Evolutionary conservation across 805 yeast genomes (phyloP).

Genomic region (Cyberlindnera amylophila): DNA sequence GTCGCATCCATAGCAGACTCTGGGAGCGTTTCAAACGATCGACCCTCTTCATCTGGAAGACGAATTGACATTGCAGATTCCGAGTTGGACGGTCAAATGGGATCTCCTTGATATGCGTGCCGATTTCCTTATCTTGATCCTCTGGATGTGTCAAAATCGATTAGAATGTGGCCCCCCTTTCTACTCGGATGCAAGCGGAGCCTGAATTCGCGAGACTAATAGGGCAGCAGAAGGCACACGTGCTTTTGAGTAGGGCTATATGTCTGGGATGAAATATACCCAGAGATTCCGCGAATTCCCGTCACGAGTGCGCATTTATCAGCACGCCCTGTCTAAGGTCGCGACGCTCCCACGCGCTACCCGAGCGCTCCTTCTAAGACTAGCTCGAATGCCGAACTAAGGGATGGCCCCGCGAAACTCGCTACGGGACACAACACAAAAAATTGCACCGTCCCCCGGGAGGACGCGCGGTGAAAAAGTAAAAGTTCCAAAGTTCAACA

Average conservation of each 20-base stretch:
- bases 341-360: neutral
- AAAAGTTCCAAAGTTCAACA: conserved; percentile 19
- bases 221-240: too few relatives aligned
- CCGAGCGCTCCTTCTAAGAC: too few relatives aligned
- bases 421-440: conserved; percentile 19
- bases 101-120: too few relatives aligned
- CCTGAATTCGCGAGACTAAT: conserved; percentile 2
- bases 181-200: too few relatives aligned
- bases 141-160: too few relatives aligned
- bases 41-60: conserved; percentile 12
- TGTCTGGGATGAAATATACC: neutral
- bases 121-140: too few relatives aligned
- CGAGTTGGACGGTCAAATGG: too few relatives aligned
- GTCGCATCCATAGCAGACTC: neutral
- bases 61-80: conserved; percentile 11
- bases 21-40: neutral
- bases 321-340: neutral
- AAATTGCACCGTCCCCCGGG: conserved; percentile 12
- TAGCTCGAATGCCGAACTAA: neutral
- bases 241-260: neutral
- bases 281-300: neutral
- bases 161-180: too few relatives aligned
- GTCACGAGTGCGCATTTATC: neutral
- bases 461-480: conserved; percentile 23
- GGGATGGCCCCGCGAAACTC: neutral